Base-by-base conservation (phyloP, 2,329 filamentous ascomycete genomes). In the Colletotrichum liaoningense region DNA sequence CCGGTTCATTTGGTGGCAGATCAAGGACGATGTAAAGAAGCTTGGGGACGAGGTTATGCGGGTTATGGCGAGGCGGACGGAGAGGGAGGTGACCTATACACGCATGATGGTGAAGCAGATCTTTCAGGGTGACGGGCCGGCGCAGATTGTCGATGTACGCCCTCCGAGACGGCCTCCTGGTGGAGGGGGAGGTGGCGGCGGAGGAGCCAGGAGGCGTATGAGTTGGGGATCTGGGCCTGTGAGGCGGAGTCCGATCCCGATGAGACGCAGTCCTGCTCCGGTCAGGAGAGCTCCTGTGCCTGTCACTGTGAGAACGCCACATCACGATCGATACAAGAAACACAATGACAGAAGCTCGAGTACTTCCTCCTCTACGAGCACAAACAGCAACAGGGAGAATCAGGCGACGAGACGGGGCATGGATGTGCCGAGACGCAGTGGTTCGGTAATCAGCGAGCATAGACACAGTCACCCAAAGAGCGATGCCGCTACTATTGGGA, bases 1-100 rank as follows among this genome's bases (percentile, higher is more conserved):
- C 28, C 67, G 71, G 6, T 73, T 73, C n/a, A 73, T 73, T 4
- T 73, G 71, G 71, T 73, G 71, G 71, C 71, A 73, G 38, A 59
- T 57, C 9, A 73, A 73, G 5, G 71, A 73, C n/a, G 49, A 70
- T 30, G 71, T 73, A 19, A 70, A 35, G 35, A 73, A 60, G 56
- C 8, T 73, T 5, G 62, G 60, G 7, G 71, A 73, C 28, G 71
- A 73, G n/a, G 71, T 73, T 1, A 69, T 69, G 62, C 54, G 71
- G 14, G n/a, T 73, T 8, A 73, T 73, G 71, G 35, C 55, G n/a
- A 62, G 71, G 33, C 49, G 71, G 16, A 73, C 71, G 2, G 71
- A 73, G n/a, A 70, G 71, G n/a, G 71, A 73, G 14, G 71, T 73
- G 1, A 73, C 71, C 7, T 71, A 71, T 11, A 73, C 67, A 0